Base-by-base conservation (phyloP, 2,329 filamentous ascomycete species). In the Neofusicoccum laricinum region DNA sequence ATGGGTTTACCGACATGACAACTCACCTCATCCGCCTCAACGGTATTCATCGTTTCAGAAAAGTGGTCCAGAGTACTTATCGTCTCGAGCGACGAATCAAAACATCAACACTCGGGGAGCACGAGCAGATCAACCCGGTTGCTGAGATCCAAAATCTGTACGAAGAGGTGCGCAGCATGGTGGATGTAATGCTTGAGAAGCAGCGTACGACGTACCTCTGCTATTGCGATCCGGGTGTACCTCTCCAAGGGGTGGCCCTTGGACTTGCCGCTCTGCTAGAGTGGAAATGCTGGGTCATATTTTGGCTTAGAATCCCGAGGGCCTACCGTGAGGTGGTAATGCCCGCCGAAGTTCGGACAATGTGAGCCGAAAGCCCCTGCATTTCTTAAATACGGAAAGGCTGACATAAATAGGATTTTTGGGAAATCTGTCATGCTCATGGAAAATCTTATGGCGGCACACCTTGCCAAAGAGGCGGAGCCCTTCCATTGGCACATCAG, bases 401-500 rank as follows among this genome's bases (percentile, higher is more conserved):
- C 36, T 51, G 36, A 49, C 14, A n/a, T 21, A 7, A 6, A n/a
- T 4, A 50, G 46, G 46, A 50, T 50, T n/a, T 50, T 50, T 21
- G 46, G 32, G 25, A 50, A 50, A 34, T 50, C 46, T n/a, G 25
- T 55, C 25, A 55, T 40, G 34, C 50, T 55, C 32, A 40, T 55
- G 30, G 50, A 55, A n/a, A 41, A 55, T 40, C 50, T 55, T 32
- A 74, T 75, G 5, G 70, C 71, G 5, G 68, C 72, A 10, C 74
- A 76, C 63, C 69, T 50, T 21, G 46, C 46, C 4, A 50, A 73
- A 2, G 72, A 76, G 32, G 72, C 71, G 7, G 74, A 72, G 55
- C 72, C 71, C 2, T 77, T 76, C 50, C 74, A 74, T 19, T 77
- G 75, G 75, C 75, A 77, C 58, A 75, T 77, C 53, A 71, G 73